Evolutionary conservation across 2,329 filamentous ascomycete species (phyloP), one percentile per base, ranked within the genome.

Genomic region (Cercospora brassicicola): DNA sequence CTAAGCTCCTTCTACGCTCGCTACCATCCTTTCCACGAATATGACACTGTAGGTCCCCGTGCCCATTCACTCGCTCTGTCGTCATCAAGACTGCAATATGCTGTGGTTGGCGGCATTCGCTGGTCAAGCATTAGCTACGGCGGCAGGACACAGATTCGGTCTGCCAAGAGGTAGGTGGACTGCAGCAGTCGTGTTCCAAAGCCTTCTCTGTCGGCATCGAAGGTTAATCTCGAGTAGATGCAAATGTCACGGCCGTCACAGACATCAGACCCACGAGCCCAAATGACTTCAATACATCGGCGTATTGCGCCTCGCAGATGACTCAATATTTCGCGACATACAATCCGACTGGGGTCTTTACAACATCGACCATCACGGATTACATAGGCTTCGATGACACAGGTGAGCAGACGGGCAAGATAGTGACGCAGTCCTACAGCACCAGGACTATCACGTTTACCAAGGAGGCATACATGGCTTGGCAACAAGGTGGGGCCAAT

Each of bases 371-470:
- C 5, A 60, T 67, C 30, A 67, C 66, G 9, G 66, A 64, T 18
- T 67, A 67, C 39, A 45, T 60, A 51, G 66, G 66, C 18, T 67
- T 60, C 31, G 55, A 55, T 33, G 66, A 59, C 23, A 67, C 66
- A 15, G 66, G 66, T 31, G 30, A 53, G 15, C 61, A 67, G 61
- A 53, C 66, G 5, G 62, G 30, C 28, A 31, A 64, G 26, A 57
- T 67, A 7, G 56, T 67, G 1, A 55, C 66, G 39, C 66, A 67
- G 62, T 64, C 61, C 5, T 67, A 67, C 36, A 64, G 60, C 15
- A 67, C 66, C 55, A 45, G 61, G 13, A 67, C 66, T 13, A 55
- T 67, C 42, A 64, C 55, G 2, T 64, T 61, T 23, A 67, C 66
- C 55, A 36, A 64, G 30, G 53, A 64, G 13, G 31, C 28, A 8